A percentile compares a stretch with the other conserved stretches of the same genome.
Conservation (phyloP, 2,329 filamentous ascomycete genomes). For the Dactylonectria macrodidyma region DNA sequence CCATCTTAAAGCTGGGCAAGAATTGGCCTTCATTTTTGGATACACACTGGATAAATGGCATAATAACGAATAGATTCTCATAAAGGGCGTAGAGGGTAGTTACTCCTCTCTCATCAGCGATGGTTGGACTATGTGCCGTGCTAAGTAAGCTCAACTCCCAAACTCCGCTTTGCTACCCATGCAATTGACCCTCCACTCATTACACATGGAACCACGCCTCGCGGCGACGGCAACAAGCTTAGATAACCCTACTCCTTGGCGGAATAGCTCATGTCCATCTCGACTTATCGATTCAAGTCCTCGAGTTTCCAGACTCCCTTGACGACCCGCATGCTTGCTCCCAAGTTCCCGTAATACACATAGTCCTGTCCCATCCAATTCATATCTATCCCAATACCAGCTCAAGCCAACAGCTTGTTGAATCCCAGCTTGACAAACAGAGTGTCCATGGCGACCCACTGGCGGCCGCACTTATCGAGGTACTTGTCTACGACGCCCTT, state of each 20-base stretch:
- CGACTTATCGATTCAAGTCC: neutral
- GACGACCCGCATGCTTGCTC: neutral
- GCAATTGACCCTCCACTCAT: constrained; percentile 1
- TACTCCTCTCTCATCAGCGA: neutral
- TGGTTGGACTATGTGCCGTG: neutral
- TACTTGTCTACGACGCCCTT: constrained; percentile 86
- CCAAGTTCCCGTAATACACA: neutral
- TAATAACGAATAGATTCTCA: neutral
- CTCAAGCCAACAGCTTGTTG: constrained; percentile 50
- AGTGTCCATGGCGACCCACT: constrained; percentile 95
- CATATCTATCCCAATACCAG: neutral
- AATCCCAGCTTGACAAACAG: constrained; percentile 81
- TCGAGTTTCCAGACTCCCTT: constrained; percentile 30
- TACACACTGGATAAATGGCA: neutral
- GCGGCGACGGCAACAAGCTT: neutral
- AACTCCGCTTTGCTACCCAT: constrained; percentile 19
- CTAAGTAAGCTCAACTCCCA: constrained; percentile 12
- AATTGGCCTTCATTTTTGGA: neutral
- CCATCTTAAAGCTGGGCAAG: neutral
- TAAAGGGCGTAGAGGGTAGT: neutral
- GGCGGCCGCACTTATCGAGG: constrained; percentile 88
- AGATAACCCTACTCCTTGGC: neutral
- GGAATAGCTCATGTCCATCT: neutral
- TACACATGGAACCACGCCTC: neutral
- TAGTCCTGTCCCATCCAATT: neutral